phyloP scores from a whole-genome alignment of 2,329 filamentous ascomycete species.

The Ceratocystis colombiana region DNA sequence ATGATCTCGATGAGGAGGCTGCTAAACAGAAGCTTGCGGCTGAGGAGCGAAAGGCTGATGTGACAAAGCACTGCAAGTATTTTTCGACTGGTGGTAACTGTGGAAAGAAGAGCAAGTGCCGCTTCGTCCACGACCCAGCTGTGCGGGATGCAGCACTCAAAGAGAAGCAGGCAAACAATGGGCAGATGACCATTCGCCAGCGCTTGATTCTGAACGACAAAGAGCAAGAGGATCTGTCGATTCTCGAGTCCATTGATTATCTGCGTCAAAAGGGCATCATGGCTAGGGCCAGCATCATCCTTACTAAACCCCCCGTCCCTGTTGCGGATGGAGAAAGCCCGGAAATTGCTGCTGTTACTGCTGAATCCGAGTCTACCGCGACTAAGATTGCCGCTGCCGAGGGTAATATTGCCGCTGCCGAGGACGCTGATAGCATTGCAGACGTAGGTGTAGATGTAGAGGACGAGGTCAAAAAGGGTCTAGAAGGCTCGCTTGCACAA shows the following conservation, averaged over 20 bases:
- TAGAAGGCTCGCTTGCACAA: slow-evolving; percentile 27
- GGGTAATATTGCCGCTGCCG: neutral
- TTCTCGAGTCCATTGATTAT: slow-evolving; percentile 56
- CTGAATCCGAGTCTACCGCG: neutral
- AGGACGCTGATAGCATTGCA: neutral
- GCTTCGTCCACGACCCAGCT: slow-evolving; percentile 57
- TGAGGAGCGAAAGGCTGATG: slow-evolving; percentile 46
- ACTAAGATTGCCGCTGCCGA: neutral
- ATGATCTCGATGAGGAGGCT: slow-evolving; percentile 46
- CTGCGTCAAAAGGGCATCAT: slow-evolving; percentile 51
- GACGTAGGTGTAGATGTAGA: slow-evolving; percentile 24
- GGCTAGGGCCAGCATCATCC: slow-evolving; percentile 29
- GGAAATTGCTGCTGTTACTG: slow-evolving; percentile 15
- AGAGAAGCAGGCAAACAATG: slow-evolving; percentile 55
- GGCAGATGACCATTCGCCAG: slow-evolving; percentile 55
- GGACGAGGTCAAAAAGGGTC: slow-evolving; percentile 16
- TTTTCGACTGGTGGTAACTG: slow-evolving; percentile 58
- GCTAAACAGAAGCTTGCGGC: slow-evolving; percentile 27
- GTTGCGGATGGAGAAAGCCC: neutral
- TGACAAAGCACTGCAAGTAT: slow-evolving; percentile 59
- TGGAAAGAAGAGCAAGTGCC: slow-evolving; percentile 66
- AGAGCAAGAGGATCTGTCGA: slow-evolving; percentile 55
- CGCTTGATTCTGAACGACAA: slow-evolving; percentile 57
- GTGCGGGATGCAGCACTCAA: slow-evolving; percentile 53
- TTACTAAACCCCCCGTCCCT: slow-evolving; percentile 21